Evolutionary conservation across 179 eudicot genomes (phyloP), one percentile per base, ranked within the genome.

Genomic region (Spinacia oleracea): DNA sequence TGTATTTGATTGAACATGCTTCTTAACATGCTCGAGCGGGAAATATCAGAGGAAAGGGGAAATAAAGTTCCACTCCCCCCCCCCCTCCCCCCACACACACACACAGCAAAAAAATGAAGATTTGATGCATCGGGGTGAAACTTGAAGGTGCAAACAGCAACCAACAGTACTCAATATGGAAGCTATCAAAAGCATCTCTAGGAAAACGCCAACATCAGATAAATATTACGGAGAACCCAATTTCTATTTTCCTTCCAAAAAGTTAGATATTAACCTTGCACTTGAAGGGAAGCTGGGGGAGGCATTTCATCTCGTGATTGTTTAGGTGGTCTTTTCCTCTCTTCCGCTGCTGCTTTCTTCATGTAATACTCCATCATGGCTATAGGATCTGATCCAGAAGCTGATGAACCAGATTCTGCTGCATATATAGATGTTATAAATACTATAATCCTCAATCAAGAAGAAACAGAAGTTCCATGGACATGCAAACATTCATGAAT

Each of bases 241-340:
- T 3, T 50, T 10, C 38, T 40, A 25, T 55, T 58, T 55, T n/a
- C 21, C 58, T 45, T 70, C 5, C 12, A 16, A 16, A 51, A 45
- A 72, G 64, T 45, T 27, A 77, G 29, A 51, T 27, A 53, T 60
- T 35, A 56, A 93, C 97, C 97, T 89, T 92, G 99, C 78, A 90
- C 97, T 88, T 91, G 99, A 80, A 96, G 96, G 35, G 99, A 96
- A 74, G 96, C 87, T 74, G 99, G 99, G 58, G 99, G 98, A 79
- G 99, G 99, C 99, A 96, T 96, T 88, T 96, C 99, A 87, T 96
- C 96, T 78, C 88, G 86, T 25, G 99, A 96, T 62, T 89, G 87
- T 85, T 88, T 96, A 73, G 90, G 94, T 64, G 89, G 93, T 80
- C 86, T 88, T 83, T 72, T 85, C 85, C 83, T 90, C 91, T 96